Conservation (phyloP, 352 stramenopile species). For the Phytophthora quininea region DNA sequence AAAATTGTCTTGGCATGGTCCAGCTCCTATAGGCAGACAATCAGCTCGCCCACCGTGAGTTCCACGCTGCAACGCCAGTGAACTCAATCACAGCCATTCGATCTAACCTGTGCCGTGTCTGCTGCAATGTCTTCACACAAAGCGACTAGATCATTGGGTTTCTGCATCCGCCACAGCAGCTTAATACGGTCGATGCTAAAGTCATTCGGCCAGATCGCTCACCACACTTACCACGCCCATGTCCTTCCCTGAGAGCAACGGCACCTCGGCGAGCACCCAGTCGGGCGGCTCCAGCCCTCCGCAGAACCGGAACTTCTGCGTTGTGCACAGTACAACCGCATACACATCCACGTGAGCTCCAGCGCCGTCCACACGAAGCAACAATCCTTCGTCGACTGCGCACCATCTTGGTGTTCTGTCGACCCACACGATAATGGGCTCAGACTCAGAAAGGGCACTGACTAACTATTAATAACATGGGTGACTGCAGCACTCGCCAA, state of each 20-base stretch:
- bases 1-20: slow-evolving; percentile 19
- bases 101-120: slow-evolving; percentile 28
- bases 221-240: slow-evolving; percentile 24
- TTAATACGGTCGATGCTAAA: not conserved
- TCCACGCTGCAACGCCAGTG: too few species aligned
- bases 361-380: not conserved
- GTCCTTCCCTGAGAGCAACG: slow-evolving; percentile 37
- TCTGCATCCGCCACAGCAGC: slow-evolving; percentile 11
- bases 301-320: slow-evolving; percentile 63
- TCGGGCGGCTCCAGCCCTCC: slow-evolving; percentile 68
- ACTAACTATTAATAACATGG: too few species aligned
- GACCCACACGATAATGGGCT: not conserved
- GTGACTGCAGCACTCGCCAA: slow-evolving; percentile 5
- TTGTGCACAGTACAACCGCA: not conserved
- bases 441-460: too few species aligned
- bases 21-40: slow-evolving; percentile 20
- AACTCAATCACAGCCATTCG: not conserved
- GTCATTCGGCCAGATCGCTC: not conserved
- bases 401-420: slow-evolving; percentile 15
- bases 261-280: slow-evolving; percentile 61
- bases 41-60: too few species aligned
- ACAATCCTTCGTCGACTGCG: not conserved
- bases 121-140: slow-evolving; percentile 35
- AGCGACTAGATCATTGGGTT: slow-evolving; percentile 8
- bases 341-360: slow-evolving; percentile 5